Evolutionary conservation across 305 asterid genomes (phyloP), one percentile per base, ranked within the genome.

Genomic region (Andrographis paniculata): DNA sequence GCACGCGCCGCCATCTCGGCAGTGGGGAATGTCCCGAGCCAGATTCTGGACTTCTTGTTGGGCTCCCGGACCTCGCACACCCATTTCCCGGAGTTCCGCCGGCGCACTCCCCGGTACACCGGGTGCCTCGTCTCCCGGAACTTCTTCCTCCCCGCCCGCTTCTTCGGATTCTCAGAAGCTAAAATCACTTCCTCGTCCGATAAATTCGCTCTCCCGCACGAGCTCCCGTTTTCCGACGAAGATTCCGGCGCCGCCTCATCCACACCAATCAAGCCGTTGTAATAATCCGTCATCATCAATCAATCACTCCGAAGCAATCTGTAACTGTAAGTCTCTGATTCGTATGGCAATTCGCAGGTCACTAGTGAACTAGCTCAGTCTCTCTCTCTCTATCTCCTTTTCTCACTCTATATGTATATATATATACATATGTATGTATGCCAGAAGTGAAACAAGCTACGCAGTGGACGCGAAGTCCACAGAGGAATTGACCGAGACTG

Each of bases 1-100:
- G 95, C 93, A 16, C 82, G 72, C 14, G 84, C 87, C 0, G 82
- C 93, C 87, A 78, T 78, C 23, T 75, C 84, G 0, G 71, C 71
- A 0, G 77, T 75, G 11, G 70, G 78, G 50, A 66, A 75, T 0
- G 87, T 75, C 0, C 87, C 87, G 0, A 82, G 64, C 87, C 93
- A 78, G 20, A 82, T 78, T 45, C 89, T 69, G 0, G 83, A 18
- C 18, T 76, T 76, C 73, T 69, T 76, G 48, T 74, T 74, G 8
- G 89, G 88, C 37, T 71, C 79, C 17, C 94, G 69, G 0, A 79
- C 67, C 50, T 82, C 89, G 58, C 78, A 74, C 0, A 82, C 94
- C 94, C 94, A 76, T 53, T 79, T 79, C 1, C 76, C 86, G 36
- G 83, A 76, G 19, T 63, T 65, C 62, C 89, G 60, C 42, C 59